phyloP scores from a whole-genome alignment of 1,284 basidiomycete species.

The Pascua guehoae region DNA sequence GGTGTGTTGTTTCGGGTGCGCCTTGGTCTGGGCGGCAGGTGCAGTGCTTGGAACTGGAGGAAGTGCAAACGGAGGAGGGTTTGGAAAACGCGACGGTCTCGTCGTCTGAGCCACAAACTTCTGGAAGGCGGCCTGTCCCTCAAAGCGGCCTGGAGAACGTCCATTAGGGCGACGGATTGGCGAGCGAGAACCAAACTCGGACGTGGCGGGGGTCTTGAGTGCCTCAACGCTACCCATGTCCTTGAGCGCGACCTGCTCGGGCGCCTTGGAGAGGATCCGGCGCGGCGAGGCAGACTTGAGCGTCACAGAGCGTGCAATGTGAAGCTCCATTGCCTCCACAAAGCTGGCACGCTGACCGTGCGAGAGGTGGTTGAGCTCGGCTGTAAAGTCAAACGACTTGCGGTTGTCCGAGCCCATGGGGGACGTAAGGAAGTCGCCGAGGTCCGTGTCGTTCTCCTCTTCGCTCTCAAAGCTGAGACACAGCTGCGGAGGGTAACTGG shows the following conservation, averaged over 20 bases:
- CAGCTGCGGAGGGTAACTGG: too few relatives aligned
- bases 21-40: background rate
- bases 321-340: slow-evolving; percentile 55
- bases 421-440: too few relatives aligned
- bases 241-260: too few relatives aligned
- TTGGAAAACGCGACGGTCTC: background rate
- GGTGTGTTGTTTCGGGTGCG: slow-evolving; percentile 25
- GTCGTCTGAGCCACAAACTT: slow-evolving; percentile 22
- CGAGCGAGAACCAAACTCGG: background rate
- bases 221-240: too few relatives aligned
- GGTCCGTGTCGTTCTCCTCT: background rate
- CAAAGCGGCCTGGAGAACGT: slow-evolving; percentile 21
- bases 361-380: slow-evolving; percentile 66
- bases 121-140: slow-evolving; percentile 39
- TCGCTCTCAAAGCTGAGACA: background rate
- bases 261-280: background rate
- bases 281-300: too few relatives aligned
- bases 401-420: slow-evolving; percentile 39
- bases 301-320: too few relatives aligned
- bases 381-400: slow-evolving; percentile 80
- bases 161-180: background rate
- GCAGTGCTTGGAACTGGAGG: background rate
- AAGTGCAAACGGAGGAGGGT: slow-evolving; percentile 10
- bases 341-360: slow-evolving; percentile 70
- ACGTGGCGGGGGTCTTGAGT: background rate